Conservation (phyloP, 176 grass and related monocot genomes). For the Musa acuminata region DNA sequence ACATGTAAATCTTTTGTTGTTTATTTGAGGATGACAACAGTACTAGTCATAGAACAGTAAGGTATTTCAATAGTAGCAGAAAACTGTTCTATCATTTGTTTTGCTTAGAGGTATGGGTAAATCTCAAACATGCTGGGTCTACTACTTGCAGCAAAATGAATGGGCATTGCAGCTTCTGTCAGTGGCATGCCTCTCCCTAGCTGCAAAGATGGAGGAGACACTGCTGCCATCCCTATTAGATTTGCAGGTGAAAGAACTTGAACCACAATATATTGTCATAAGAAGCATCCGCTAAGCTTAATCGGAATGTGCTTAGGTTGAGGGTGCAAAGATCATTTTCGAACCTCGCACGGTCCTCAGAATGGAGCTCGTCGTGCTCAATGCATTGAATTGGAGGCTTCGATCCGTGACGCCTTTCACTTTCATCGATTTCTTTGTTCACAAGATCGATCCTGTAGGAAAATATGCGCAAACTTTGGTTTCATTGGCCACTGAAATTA, state of each 20-base stretch:
- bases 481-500: slow-evolving; percentile 46
- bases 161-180: slow-evolving; percentile 95
- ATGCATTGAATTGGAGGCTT: slow-evolving; percentile 74
- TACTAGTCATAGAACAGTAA: not conserved
- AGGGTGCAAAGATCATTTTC: slow-evolving; percentile 51
- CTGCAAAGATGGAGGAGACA: slow-evolving; percentile 96
- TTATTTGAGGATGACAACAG: no score
- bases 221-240: slow-evolving; percentile 73
- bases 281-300: not conserved
- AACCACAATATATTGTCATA: not conserved
- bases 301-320: slow-evolving; percentile 30
- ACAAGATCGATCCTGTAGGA: slow-evolving; percentile 64
- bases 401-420: slow-evolving; percentile 74
- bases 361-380: slow-evolving; percentile 82
- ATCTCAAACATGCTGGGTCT: not conserved
- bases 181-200: slow-evolving; percentile 87
- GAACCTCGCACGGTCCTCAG: slow-evolving; percentile 48
- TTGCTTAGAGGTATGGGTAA: not conserved
- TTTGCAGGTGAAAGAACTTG: slow-evolving; percentile 47
- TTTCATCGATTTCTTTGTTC: slow-evolving; percentile 88
- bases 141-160: slow-evolving; percentile 54
- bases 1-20: no score
- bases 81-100: not conserved
- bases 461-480: slow-evolving; percentile 44
- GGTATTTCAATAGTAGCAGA: not conserved